Percentiles rank a stretch among this genome's conserved stretches.
Evolutionary conservation across 176 grass and related monocot genomes (phyloP).

Genomic region (Raddia guianensis): DNA sequence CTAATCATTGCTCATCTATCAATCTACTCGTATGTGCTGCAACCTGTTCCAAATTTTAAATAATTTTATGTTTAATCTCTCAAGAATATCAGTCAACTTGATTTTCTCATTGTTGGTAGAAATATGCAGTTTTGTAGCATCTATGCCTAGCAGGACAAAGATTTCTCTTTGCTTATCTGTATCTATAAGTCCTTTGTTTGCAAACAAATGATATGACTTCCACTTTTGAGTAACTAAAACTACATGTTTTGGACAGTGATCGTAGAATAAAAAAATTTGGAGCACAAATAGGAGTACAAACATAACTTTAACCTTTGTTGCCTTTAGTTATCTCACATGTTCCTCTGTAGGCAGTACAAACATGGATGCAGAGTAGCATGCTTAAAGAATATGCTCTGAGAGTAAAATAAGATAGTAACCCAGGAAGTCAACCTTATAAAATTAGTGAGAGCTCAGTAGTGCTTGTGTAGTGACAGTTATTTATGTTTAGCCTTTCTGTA

Average conservation of each 20-base stretch:
- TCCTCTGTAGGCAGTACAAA: not conserved
- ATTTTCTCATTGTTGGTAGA: not conserved
- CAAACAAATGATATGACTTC: conserved; percentile 16
- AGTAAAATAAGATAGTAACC: conserved; percentile 16
- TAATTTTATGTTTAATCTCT: not conserved
- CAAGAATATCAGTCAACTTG: not conserved
- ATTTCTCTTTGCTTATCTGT: conserved; percentile 3
- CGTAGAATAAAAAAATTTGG: not conserved
- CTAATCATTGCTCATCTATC: not conserved
- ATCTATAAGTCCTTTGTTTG: not conserved
- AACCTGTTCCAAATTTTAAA: conserved; percentile 13
- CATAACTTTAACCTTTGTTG: conserved; percentile 1
- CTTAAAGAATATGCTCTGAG: conserved; percentile 27
- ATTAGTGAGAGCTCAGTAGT: conserved; percentile 1
- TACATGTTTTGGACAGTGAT: not conserved
- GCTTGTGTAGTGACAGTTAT: conserved; percentile 2
- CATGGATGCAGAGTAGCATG: not conserved
- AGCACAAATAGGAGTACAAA: conserved; percentile 6
- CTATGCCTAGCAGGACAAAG: not conserved
- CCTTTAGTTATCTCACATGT: not conserved
- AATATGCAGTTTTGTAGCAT: not conserved
- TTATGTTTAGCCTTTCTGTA: conserved; percentile 15
- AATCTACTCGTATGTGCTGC: not conserved
- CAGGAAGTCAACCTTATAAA: conserved; percentile 9
- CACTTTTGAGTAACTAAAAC: not conserved